Evolutionary conservation across 2,329 filamentous ascomycete genomes (phyloP).

Genomic region (Colletotrichum sp.): DNA sequence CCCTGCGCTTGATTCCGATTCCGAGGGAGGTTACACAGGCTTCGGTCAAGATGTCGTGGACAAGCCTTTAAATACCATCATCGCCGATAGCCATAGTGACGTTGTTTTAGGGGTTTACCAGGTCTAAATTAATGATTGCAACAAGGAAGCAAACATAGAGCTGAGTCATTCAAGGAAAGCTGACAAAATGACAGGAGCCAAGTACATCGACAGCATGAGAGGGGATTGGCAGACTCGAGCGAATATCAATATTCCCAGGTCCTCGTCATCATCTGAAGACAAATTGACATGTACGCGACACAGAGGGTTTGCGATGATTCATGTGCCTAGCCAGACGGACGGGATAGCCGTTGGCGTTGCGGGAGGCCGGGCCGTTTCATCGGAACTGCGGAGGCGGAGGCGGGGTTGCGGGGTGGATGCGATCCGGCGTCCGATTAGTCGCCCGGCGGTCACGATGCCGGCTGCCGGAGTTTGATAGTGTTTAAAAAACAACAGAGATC

Average conservation of each 20-base stretch:
- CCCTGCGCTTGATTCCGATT: neutral
- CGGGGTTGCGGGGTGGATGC: neutral
- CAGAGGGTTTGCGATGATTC: neutral
- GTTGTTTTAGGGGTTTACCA: no score
- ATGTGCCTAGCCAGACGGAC: neutral
- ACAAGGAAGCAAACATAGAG: neutral
- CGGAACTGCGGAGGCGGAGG: neutral
- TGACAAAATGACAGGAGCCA: no score
- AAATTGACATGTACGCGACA: neutral
- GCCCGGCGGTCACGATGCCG: neutral
- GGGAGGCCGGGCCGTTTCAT: neutral
- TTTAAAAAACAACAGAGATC: neutral
- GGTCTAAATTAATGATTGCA: no score
- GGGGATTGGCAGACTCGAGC: no score
- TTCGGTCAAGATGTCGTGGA: neutral
- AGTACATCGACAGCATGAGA: no score
- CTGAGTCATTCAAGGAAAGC: no score
- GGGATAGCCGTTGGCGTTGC: neutral
- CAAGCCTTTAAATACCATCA: neutral
- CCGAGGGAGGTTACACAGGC: neutral
- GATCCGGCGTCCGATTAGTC: neutral
- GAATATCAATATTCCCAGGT: neutral
- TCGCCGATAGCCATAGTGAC: neutral
- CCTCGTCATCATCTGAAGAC: neutral
- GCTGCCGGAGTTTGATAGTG: neutral